Base-by-base conservation (phyloP, 306 rosid genomes). In the Cucurbita pepo region DNA sequence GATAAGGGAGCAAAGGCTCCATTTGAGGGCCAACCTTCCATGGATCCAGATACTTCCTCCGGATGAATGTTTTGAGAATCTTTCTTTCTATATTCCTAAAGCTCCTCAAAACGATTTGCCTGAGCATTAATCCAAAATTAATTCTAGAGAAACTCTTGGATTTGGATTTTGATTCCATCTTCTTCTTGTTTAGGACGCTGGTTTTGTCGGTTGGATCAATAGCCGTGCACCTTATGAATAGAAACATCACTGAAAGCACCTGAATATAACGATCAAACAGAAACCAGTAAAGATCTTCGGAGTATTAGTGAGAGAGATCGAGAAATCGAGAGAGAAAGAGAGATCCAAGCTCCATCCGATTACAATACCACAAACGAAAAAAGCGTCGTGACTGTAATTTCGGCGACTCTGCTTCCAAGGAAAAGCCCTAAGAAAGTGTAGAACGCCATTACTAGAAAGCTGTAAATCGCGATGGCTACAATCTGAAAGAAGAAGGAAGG, bases 131-230 rank as follows among this genome's bases (percentile, higher is more conserved):
- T 22, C 96, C 84, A 53, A 83, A 81, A 37, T 89, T 87, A 19
- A 90, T 82, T 80, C 34, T 30, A 30, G 34, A 30, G 34, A 30
- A 30, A 30, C 34, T 30, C 34, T 3, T 30, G 34, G 34, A 30
- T 30, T 86, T 82, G 7, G 45, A 19, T 57, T 81, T 22, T 4
- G 55, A 34, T 5, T 70, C 69, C 53, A 81, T 45, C 60, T 53
- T 75, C 9, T 71, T 81, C 82, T 78, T 88, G 77, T 79, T 90
- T 87, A 74, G 83, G 56, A 75, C 41, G 53, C 95, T 69, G 18
- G 96, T 87, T 82, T 72, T 85, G 77, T 94, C 99, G 10, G 96
- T 85, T 55, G 97, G 99, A 54, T 94, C 92, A 22, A 87, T 91
- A 10, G 95, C 97, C 0, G 96, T 86, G 80, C 99, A 94, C 81